Conservation (phyloP, 352 stramenopile species). For the Globisporangium parvum region DNA sequence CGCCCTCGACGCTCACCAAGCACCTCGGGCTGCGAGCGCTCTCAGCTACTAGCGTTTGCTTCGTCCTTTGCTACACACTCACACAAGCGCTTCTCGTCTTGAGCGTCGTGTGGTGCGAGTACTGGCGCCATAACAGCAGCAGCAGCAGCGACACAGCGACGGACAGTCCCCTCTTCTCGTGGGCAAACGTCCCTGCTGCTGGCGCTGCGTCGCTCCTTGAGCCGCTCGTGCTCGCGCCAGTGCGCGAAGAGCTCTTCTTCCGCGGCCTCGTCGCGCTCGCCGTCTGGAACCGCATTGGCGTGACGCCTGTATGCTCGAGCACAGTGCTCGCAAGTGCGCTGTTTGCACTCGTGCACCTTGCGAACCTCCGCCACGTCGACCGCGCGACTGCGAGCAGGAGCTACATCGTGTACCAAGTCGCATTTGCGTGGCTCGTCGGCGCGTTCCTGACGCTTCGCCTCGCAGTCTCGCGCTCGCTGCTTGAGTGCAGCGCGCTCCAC, state of each 20-base stretch:
- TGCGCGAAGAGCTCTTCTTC: constrained; percentile 66
- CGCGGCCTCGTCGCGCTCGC: constrained; percentile 43
- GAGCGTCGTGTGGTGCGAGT: constrained; percentile 3
- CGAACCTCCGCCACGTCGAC: constrained; percentile 22
- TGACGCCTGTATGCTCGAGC: constrained; percentile 14
- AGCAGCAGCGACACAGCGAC: not conserved
- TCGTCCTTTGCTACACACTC: not conserved
- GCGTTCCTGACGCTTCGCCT: constrained; percentile 36
- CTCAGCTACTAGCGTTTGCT: not conserved
- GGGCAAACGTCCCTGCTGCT: constrained; percentile 14
- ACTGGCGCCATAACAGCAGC: not conserved
- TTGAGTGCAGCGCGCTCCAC: constrained; percentile 55
- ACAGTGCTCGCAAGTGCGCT: constrained; percentile 24
- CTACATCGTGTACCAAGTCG: constrained; percentile 36
- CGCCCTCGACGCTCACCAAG: not conserved
- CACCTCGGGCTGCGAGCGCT: not conserved
- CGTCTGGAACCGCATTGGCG: constrained; percentile 33
- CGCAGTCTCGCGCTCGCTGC: constrained; percentile 28
- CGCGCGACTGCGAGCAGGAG: constrained; percentile 2
- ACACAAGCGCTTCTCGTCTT: not conserved
- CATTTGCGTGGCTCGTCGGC: constrained; percentile 39
- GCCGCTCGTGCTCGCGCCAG: constrained; percentile 31
- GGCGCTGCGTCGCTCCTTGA: constrained; percentile 14
- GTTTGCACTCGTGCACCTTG: constrained; percentile 49
- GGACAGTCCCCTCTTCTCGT: constrained; percentile 14